Base-by-base conservation (phyloP, 257 asterid species). In the Ballota nigra region DNA sequence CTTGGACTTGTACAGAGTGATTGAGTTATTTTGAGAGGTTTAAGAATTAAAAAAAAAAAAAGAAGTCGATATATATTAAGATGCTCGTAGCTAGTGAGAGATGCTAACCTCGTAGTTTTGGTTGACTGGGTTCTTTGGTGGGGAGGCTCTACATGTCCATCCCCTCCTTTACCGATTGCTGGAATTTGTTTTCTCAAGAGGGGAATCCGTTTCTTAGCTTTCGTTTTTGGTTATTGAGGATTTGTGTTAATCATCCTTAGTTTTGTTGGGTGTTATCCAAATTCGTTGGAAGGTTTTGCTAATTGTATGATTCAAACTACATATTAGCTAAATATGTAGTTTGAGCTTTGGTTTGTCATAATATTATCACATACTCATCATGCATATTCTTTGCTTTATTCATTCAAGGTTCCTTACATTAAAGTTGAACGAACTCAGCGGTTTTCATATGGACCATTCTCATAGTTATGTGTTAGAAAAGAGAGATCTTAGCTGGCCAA, bases 1-100 rank as follows among this genome's bases (percentile, higher is more conserved):
- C 66, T 40, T 67, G 87, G 60, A 75, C 65, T 79, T 87, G 96
- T 86, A 92, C 85, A 89, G 86, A 79, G 93, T 83, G 86, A 77
- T 79, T 78, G 75, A 78, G 81, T 74, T 80, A 60, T 78, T n/a
- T 62, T 69, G 74, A 69, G 76, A 66, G 81, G 68, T 80, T 28
- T 8, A 8, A 63, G 51, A 11, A 33, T 41, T 34, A 18, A 68
- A 60, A 29, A 13, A 55, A 65, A 49, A 23, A n/a, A 9, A 38
- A 18, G 28, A 45, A 22, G 29, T 63, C 66, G 68, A 67, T 75
- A 61, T 13, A 65, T 63, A 65, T 24, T 70, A 67, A 71, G 77
- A 79, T 80, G 78, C 71, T 79, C 55, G 63, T 83, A 76, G 84
- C 75, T 83, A 68, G 85, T 70, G 70, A 72, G 72, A 72, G 84